phyloP scores from a whole-genome alignment of 148 eudicot genomes.

The Rhododendron ferrugineum region DNA sequence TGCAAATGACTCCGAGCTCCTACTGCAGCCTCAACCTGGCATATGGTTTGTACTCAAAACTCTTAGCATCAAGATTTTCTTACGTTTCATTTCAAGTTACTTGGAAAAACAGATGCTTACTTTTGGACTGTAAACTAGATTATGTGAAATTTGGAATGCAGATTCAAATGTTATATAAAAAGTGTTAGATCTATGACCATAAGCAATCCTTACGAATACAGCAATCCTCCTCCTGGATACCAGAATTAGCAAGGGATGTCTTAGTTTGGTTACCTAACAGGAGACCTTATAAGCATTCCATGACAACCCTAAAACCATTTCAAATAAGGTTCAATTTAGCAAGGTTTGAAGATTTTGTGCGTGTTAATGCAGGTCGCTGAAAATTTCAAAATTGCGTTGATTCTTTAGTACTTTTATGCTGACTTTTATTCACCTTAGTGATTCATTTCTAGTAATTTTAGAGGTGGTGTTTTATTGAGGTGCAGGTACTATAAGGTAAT shows the following conservation, averaged over 20 bases:
- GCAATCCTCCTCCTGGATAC: neutral
- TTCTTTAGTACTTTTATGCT: neutral
- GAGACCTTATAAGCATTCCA: neutral
- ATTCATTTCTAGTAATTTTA: neutral
- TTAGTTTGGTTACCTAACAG: neutral
- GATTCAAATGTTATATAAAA: neutral
- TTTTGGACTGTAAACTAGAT: too few species aligned
- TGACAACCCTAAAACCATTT: neutral
- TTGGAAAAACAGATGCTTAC: neutral
- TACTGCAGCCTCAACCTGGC: constrained; percentile 62
- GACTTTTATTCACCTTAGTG: neutral
- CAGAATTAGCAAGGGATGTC: neutral
- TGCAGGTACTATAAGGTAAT: constrained; percentile 91
- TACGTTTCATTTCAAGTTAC: neutral
- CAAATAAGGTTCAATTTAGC: neutral
- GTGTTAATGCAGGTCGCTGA: neutral
- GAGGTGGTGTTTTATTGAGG: neutral
- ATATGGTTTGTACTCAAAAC: constrained; percentile 49
- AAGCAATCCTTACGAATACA: neutral
- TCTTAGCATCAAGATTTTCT: constrained; percentile 1
- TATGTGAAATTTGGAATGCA: neutral
- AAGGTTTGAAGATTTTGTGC: neutral
- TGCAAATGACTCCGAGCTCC: constrained; percentile 62
- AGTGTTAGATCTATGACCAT: neutral
- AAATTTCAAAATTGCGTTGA: neutral